phyloP scores from a whole-genome alignment of 2,329 filamentous ascomycete species.

The Aspergillus versicolor region DNA sequence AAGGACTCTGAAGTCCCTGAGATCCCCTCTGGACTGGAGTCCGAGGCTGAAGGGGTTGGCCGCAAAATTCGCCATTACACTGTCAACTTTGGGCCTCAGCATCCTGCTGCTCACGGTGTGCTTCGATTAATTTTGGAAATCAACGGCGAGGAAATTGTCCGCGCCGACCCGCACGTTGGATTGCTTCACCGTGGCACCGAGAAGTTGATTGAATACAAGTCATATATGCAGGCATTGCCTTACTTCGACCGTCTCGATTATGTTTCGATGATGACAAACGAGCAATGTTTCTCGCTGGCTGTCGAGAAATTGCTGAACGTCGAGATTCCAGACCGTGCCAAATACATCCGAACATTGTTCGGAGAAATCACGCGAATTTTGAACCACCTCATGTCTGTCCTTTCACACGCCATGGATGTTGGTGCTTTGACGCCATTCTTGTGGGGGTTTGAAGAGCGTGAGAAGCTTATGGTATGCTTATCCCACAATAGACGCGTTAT shows the following conservation, averaged over 20 bases:
- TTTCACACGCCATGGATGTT: slow-evolving; percentile 98
- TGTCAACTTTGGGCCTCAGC: slow-evolving; percentile 98
- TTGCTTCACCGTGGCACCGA: slow-evolving; percentile 95
- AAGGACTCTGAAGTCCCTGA: slow-evolving; percentile 41
- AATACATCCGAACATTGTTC: slow-evolving; percentile 95
- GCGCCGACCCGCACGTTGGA: slow-evolving; percentile 94
- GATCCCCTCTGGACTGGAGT: slow-evolving; percentile 49
- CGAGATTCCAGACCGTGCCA: slow-evolving; percentile 91
- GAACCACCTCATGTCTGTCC: slow-evolving; percentile 97
- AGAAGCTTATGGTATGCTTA: slow-evolving; percentile 90
- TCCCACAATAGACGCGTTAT: not conserved
- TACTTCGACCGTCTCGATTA: slow-evolving; percentile 99
- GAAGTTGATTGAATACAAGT: slow-evolving; percentile 99
- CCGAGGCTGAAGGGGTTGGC: slow-evolving; percentile 42
- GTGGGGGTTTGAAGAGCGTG: slow-evolving; percentile 99
- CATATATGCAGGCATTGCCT: slow-evolving; percentile 93
- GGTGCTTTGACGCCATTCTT: slow-evolving; percentile 96
- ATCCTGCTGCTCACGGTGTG: slow-evolving; percentile 97
- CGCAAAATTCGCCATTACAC: slow-evolving; percentile 98
- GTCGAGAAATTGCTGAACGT: slow-evolving; percentile 98
- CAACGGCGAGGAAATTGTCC: slow-evolving; percentile 95
- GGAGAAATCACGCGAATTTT: slow-evolving; percentile 90
- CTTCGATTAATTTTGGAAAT: slow-evolving; percentile 95
- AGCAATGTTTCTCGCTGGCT: slow-evolving; percentile 93
- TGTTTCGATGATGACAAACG: slow-evolving; percentile 99